Evolutionary conservation across 495 filamentous ascomycete genomes (phyloP).

Genomic region (Lentithecium fluviatile): DNA sequence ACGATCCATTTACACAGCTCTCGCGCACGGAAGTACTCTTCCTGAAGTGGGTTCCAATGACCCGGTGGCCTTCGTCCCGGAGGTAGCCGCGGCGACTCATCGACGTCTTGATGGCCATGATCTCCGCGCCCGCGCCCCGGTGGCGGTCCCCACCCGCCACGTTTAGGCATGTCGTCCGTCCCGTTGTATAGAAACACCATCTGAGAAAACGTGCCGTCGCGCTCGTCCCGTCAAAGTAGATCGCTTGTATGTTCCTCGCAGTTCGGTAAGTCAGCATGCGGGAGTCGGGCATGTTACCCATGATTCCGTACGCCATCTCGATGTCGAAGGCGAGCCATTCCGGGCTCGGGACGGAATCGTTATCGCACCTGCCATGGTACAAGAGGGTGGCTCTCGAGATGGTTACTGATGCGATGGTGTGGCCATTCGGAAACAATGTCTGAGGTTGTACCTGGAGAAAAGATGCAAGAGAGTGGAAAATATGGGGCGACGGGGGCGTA

Average conservation of each 20-base stretch:
- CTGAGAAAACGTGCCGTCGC: slow-evolving; percentile 48
- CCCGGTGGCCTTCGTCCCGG: slow-evolving; percentile 1
- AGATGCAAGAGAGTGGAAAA: slow-evolving; percentile 46
- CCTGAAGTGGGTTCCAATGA: slow-evolving; percentile 36
- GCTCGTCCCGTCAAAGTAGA: slow-evolving; percentile 50
- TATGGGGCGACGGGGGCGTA: slow-evolving; percentile 42
- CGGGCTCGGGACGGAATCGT: slow-evolving; percentile 41
- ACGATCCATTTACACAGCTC: slow-evolving; percentile 45
- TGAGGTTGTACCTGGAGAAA: slow-evolving; percentile 49
- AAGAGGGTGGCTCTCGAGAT: slow-evolving; percentile 46
- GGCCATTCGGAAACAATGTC: slow-evolving; percentile 47
- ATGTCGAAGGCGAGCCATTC: slow-evolving; percentile 52
- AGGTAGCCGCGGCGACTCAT: not conserved
- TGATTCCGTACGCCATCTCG: slow-evolving; percentile 50
- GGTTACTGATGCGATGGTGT: slow-evolving; percentile 44
- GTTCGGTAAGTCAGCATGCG: slow-evolving; percentile 48
- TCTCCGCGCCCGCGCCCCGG: not conserved
- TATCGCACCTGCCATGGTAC: slow-evolving; percentile 46
- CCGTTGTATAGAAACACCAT: slow-evolving; percentile 48
- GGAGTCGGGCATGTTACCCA: slow-evolving; percentile 42
- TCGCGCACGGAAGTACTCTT: slow-evolving; percentile 46
- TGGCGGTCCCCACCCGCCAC: slow-evolving; percentile 12
- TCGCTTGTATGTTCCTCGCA: slow-evolving; percentile 39
- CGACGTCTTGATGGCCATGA: not conserved
- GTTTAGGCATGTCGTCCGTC: slow-evolving; percentile 35